phyloP scores from a whole-genome alignment of 768 basidiomycete species.

The Panaeolus cyanescens region DNA sequence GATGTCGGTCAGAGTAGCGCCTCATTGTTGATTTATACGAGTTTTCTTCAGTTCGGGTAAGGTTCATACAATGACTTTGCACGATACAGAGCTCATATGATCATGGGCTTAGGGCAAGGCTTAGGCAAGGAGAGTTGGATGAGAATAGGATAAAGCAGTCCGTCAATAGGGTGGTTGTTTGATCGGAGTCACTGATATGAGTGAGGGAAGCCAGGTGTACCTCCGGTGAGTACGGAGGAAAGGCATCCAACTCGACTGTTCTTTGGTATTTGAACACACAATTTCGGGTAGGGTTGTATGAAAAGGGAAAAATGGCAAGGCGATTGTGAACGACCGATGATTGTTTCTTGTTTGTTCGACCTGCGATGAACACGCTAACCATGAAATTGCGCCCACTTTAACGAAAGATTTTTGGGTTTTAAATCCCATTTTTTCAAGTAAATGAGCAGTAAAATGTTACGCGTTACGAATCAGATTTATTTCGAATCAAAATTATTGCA shows the following conservation, averaged over 20 bases:
- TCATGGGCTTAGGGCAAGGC: neutral
- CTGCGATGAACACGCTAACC: neutral
- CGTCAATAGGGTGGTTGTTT: neutral
- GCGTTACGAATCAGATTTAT: no score
- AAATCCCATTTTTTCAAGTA: no score
- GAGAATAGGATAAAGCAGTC: neutral
- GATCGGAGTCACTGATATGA: neutral
- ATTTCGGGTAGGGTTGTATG: neutral
- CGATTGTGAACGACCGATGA: slow-evolving; percentile 2
- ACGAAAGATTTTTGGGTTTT: no score
- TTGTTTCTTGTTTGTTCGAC: neutral
- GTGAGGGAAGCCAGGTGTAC: neutral
- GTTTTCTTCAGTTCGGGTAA: no score
- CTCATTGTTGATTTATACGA: no score
- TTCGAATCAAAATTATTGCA: neutral
- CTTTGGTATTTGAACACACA: neutral
- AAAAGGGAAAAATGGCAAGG: neutral
- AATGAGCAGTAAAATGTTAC: no score
- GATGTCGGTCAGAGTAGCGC: no score
- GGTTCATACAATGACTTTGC: neutral
- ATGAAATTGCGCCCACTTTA: no score
- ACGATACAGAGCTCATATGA: neutral
- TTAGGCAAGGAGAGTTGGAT: neutral
- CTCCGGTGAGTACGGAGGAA: slow-evolving; percentile 1
- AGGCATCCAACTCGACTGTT: neutral